Evolutionary conservation across 2,329 filamentous ascomycete species (phyloP).

Genomic region (Aspergillus tanneri): DNA sequence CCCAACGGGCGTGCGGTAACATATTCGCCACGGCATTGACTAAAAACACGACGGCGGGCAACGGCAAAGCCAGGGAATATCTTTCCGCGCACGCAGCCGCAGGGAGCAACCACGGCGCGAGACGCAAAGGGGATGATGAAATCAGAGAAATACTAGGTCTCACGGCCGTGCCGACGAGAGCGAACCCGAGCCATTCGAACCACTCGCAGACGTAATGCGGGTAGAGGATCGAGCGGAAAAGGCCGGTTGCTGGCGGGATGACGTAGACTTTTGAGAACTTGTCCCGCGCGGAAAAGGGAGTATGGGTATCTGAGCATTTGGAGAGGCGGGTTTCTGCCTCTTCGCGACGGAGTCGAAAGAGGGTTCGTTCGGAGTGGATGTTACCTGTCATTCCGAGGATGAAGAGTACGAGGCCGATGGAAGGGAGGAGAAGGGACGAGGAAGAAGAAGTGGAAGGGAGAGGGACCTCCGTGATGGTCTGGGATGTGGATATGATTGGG

Average conservation of each 20-base stretch:
- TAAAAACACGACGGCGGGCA: slow-evolving; percentile 77
- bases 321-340: slow-evolving; percentile 51
- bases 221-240: slow-evolving; percentile 81
- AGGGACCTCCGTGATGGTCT: neutral
- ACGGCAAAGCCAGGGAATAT: slow-evolving; percentile 52
- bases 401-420: slow-evolving; percentile 71
- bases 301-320: slow-evolving; percentile 46
- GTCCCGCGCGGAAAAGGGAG: slow-evolving; percentile 23
- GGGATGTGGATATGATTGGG: slow-evolving; percentile 6
- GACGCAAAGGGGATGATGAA: slow-evolving; percentile 22
- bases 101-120: slow-evolving; percentile 40
- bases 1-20: slow-evolving; percentile 79
- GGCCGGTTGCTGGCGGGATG: slow-evolving; percentile 73
- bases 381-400: slow-evolving; percentile 74
- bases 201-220: slow-evolving; percentile 97
- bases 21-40: slow-evolving; percentile 87
- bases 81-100: slow-evolving; percentile 28
- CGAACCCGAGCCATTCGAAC: slow-evolving; percentile 92
- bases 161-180: slow-evolving; percentile 55
- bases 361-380: slow-evolving; percentile 83
- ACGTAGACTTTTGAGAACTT: slow-evolving; percentile 79
- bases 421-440: slow-evolving; percentile 38
- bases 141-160: too few species aligned
- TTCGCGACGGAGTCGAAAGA: slow-evolving; percentile 78
- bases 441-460: neutral